These are phyloP conservation scores for Globisporangium ultimum DNA, from an alignment of 352 stramenopile genomes.

Conservation along the genomic window DNA sequence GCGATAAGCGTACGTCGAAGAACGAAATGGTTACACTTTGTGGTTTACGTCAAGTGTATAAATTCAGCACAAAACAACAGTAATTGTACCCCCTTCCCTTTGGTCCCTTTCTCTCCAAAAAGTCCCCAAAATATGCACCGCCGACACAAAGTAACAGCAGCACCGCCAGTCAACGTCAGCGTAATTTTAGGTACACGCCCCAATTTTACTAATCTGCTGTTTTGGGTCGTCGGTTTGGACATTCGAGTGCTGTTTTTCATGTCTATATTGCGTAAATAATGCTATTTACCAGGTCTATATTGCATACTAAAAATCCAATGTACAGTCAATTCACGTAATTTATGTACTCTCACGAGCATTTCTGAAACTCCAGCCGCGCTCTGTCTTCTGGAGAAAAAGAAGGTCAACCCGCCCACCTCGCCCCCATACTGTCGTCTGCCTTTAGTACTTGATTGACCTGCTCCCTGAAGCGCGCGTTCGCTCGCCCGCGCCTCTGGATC, in stretches of 20 bases:
- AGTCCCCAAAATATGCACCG: not conserved
- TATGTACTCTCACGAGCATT: not conserved
- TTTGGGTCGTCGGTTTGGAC: not conserved
- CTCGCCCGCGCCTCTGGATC: not conserved
- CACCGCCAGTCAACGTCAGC: not conserved
- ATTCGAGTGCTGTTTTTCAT: not conserved
- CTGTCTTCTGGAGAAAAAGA: constrained; percentile 1
- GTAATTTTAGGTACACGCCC: not conserved
- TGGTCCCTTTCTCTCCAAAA: not conserved
- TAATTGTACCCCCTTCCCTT: no score
- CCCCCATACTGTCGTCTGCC: not conserved
- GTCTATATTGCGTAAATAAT: not conserved
- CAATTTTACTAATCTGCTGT: not conserved
- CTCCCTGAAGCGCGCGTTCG: not conserved
- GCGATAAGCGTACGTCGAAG: no score
- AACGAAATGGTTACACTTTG: no score
- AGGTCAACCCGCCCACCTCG: not conserved
- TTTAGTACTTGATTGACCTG: constrained; percentile 1
- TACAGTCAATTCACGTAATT: not conserved
- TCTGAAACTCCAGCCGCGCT: not conserved
- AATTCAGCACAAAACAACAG: not conserved
- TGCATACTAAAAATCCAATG: not conserved
- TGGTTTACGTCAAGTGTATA: not conserved
- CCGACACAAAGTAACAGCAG: not conserved
- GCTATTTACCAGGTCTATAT: not conserved